Evolutionary conservation across 2,329 filamentous ascomycete genomes (phyloP), one percentile per base, ranked within the genome.

Genomic region (Ambrosiella beaveri): DNA sequence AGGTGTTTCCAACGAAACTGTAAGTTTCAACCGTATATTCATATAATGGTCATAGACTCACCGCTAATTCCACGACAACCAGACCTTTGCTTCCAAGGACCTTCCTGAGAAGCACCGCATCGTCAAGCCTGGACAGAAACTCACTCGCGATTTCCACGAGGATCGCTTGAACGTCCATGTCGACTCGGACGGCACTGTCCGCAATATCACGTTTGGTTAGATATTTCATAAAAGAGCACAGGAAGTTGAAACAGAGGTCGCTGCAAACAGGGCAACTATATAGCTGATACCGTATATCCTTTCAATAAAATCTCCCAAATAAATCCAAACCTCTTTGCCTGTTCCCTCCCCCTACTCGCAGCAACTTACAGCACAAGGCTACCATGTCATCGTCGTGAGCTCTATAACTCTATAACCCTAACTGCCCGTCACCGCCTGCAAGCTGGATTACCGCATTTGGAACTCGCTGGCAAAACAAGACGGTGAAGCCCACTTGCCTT

Each of bases 1-100:
- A 13, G 45, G 49, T 13, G 61, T 64, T 8, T 66, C 68, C 15
- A 75, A 70, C 62, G 77, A 78, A 66, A 78, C 73, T 7, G 81
- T 83, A 68, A 57, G 74, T 6, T 12, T 9, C 36, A n/a, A 39
- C 19, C 12, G 47, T 35, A 19, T 13, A 27, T 50, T 13, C 51
- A 54, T 38, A 27, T 4, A 27, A 27, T 27, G 27, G 27, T 5
- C 27, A 5, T 27, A 27, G 27, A 27, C 27, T 27, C 27, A 47
- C 19, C 2, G 44, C 4, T 47, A 53, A 57, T 44, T 39, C 47
- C 54, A 36, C 38, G 54, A 17, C 11, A 36, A 5, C 3, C 61
- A 84, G 81, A 74, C 71, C 50, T 84, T 84, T 65, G 77, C 75
- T 68, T 81, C 78, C 68, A 71, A 71, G 50, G 79, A 83, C 27